phyloP scores from a whole-genome alignment of 768 basidiomycete genomes.

The Chiua virens region DNA sequence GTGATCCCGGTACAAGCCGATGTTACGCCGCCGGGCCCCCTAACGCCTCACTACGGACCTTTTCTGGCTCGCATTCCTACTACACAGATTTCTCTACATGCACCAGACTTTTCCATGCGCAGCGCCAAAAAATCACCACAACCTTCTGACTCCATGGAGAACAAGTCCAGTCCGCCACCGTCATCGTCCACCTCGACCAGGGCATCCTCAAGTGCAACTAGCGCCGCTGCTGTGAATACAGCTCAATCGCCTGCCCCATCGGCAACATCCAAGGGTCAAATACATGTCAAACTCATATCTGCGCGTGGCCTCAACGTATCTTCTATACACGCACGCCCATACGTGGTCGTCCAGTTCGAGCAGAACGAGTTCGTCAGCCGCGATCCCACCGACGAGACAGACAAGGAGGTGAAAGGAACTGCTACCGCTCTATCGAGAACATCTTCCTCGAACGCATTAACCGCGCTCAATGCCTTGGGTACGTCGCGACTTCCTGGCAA shows the following conservation, averaged over 20 bases:
- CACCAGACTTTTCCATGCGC: conserved; percentile 82
- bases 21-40: conserved; percentile 44
- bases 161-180: conserved; percentile 39
- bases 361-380: conserved; percentile 97
- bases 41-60: conserved; percentile 47
- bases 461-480: conserved; percentile 63
- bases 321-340: conserved; percentile 67
- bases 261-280: conserved; percentile 62
- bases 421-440: conserved; percentile 58
- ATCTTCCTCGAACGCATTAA: conserved; percentile 62
- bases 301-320: conserved; percentile 81
- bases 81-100: conserved; percentile 75
- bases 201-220: conserved; percentile 31
- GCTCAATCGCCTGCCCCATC: conserved; percentile 32
- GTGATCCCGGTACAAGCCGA: conserved; percentile 29
- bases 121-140: conserved; percentile 44
- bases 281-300: conserved; percentile 94
- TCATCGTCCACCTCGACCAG: conserved; percentile 40
- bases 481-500: conserved; percentile 45
- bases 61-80: conserved; percentile 55
- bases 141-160: conserved; percentile 33
- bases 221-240: conserved; percentile 16
- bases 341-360: conserved; percentile 98
- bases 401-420: conserved; percentile 86
- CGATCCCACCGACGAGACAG: conserved; percentile 80